These are phyloP conservation scores for Allium fistulosum DNA, from an alignment of 106 monocot genomes.

Conservation along the genomic window DNA sequence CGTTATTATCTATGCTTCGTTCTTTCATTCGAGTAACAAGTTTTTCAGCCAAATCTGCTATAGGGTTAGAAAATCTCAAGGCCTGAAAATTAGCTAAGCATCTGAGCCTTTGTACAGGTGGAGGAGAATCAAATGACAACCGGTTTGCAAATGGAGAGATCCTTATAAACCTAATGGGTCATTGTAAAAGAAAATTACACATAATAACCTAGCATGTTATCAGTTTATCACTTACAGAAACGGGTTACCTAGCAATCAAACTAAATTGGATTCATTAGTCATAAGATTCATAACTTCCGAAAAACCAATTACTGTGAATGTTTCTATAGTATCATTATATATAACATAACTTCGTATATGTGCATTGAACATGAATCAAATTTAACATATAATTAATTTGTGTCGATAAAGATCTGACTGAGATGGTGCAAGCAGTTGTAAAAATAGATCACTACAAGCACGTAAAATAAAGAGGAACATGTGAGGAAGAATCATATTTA, in stretches of 20 bases:
- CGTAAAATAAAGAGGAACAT: background rate
- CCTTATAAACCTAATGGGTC: constrained; percentile 71
- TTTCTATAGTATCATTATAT: no score
- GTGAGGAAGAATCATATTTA: background rate
- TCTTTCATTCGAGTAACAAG: constrained; percentile 85
- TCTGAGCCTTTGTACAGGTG: constrained; percentile 75
- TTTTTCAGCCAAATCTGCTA: constrained; percentile 61
- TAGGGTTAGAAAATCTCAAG: constrained; percentile 80
- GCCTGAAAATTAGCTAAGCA: constrained; percentile 97
- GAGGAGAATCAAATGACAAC: constrained; percentile 72
- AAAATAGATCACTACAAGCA: background rate
- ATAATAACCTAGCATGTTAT: no score
- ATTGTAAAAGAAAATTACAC: background rate
- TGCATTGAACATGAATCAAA: no score
- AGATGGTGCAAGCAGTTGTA: no score
- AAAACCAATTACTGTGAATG: no score
- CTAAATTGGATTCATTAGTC: no score
- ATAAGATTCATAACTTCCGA: no score
- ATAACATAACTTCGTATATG: no score
- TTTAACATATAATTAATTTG: no score
- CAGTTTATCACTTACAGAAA: no score
- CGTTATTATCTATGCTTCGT: constrained; percentile 42
- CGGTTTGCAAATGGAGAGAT: constrained; percentile 99
- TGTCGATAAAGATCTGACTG: no score
- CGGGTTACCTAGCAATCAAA: no score